phyloP scores from a whole-genome alignment of 345 rosid genomes.

The Schrenkiella parvula region DNA sequence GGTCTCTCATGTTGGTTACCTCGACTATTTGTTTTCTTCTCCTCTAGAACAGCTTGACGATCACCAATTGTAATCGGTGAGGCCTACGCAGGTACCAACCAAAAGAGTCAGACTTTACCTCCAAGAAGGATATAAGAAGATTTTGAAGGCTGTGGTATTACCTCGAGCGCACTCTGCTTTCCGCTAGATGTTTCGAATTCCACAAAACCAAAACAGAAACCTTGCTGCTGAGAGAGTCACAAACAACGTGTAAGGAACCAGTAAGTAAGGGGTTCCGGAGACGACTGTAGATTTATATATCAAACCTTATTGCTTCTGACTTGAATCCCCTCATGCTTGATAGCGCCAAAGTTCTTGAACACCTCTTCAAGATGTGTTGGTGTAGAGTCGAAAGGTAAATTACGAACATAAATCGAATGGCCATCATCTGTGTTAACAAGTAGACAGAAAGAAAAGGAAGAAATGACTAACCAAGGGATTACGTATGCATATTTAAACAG shows the following conservation, averaged over 20 bases:
- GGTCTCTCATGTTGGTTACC: constrained; percentile 40
- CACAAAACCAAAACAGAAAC: constrained; percentile 74
- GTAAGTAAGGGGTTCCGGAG: not conserved
- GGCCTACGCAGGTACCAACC: constrained; percentile 45
- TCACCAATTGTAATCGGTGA: constrained; percentile 61
- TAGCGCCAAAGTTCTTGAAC: constrained; percentile 68
- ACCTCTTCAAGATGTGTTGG: constrained; percentile 53
- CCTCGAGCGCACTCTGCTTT: constrained; percentile 58
- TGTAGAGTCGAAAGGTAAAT: constrained; percentile 46
- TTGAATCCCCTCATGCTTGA: constrained; percentile 66
- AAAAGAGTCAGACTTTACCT: constrained; percentile 1
- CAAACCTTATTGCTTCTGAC: constrained; percentile 69
- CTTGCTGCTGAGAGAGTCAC: constrained; percentile 47
- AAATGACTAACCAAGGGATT: not conserved
- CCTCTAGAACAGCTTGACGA: constrained; percentile 58
- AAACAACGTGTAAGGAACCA: constrained; percentile 5
- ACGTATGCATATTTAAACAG: not conserved
- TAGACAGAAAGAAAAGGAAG: not conserved
- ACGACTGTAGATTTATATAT: not conserved
- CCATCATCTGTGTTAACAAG: constrained; percentile 46
- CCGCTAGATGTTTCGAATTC: constrained; percentile 57
- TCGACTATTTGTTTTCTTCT: constrained; percentile 65
- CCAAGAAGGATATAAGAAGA: not conserved
- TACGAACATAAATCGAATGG: constrained; percentile 61
- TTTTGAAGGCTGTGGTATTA: constrained; percentile 10